A percentile compares a stretch with the other conserved stretches of the same genome.
These are phyloP conservation scores for Metschnikowia lochheadii DNA, from an alignment of 805 yeast species.

Conservation along the genomic window DNA sequence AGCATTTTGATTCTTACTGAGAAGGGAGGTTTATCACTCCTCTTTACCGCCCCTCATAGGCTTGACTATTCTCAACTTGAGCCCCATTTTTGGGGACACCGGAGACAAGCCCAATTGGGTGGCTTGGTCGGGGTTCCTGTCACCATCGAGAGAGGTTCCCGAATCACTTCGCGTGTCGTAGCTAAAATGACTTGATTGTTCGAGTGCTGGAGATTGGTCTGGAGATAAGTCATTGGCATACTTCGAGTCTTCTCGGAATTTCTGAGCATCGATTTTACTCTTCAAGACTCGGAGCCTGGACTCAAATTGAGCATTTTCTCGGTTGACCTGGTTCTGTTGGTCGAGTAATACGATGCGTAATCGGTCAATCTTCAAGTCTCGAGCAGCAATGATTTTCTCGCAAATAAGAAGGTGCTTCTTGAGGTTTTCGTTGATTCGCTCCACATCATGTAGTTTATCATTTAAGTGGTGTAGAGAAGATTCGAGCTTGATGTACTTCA, in stretches of 20 bases:
- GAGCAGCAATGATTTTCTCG: conserved; percentile 52
- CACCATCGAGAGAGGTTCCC: conserved; percentile 4
- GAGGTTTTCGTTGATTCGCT: conserved; percentile 54
- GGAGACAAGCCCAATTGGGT: conserved; percentile 11
- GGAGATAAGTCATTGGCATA: neutral
- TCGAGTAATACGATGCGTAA: conserved; percentile 48
- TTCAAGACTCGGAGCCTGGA: conserved; percentile 27
- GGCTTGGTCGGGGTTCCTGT: neutral
- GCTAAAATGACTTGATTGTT: neutral
- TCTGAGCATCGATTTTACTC: conserved; percentile 16
- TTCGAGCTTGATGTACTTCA: conserved; percentile 52
- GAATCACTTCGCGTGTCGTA: neutral
- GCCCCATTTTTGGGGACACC: conserved; percentile 40
- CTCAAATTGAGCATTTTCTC: conserved; percentile 50
- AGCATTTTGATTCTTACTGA: neutral
- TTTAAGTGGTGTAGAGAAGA: conserved; percentile 54
- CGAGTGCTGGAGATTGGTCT: neutral
- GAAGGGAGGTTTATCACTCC: neutral
- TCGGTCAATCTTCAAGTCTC: conserved; percentile 53
- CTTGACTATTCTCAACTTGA: conserved; percentile 57
- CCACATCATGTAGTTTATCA: conserved; percentile 57
- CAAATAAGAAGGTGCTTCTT: conserved; percentile 53
- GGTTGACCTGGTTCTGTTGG: conserved; percentile 45
- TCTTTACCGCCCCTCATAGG: conserved; percentile 52
- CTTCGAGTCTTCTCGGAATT: conserved; percentile 11